phyloP scores from a whole-genome alignment of 441 rosid genomes.

The Eutrema salsugineum region DNA sequence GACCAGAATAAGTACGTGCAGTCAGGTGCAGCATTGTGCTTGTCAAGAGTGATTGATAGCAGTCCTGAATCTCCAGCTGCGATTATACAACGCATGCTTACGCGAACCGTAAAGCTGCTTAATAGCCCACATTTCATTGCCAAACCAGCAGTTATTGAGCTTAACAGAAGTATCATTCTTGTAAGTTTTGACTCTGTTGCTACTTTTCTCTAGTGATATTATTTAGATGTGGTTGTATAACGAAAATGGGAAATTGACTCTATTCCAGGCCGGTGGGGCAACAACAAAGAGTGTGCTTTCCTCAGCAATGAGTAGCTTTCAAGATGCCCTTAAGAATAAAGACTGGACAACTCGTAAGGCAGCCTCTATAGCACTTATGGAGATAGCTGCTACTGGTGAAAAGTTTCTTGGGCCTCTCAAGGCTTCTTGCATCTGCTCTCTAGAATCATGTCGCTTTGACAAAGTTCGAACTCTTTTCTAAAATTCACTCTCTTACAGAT shows the following conservation, averaged over 20 bases:
- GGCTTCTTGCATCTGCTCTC: conserved; percentile 68
- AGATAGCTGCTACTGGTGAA: conserved; percentile 72
- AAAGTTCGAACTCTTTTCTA: conserved; percentile 45
- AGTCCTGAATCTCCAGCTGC: conserved; percentile 57
- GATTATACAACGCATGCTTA: conserved; percentile 72
- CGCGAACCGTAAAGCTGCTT: conserved; percentile 69
- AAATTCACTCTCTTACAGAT: background rate
- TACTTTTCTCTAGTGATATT: background rate
- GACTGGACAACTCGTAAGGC: conserved; percentile 97
- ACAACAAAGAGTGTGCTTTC: conserved; percentile 49
- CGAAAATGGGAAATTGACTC: background rate
- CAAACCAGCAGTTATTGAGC: conserved; percentile 78
- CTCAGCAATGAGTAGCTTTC: conserved; percentile 68
- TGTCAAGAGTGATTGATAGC: conserved; percentile 72
- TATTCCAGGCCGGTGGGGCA: conserved; percentile 88
- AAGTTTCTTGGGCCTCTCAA: conserved; percentile 62
- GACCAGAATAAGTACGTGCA: conserved; percentile 90
- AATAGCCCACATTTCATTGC: conserved; percentile 82
- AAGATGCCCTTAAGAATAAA: conserved; percentile 66
- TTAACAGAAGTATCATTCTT: conserved; percentile 72
- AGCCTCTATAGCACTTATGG: conserved; percentile 72
- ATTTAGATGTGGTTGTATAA: background rate
- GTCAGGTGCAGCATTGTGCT: conserved; percentile 81
- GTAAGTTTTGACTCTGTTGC: conserved; percentile 40
- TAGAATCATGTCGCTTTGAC: conserved; percentile 93